Percentiles rank a stretch among this genome's conserved stretches.
Evolutionary conservation across 306 rosid genomes (phyloP).

Genomic region (Cicer chorassanicum): DNA sequence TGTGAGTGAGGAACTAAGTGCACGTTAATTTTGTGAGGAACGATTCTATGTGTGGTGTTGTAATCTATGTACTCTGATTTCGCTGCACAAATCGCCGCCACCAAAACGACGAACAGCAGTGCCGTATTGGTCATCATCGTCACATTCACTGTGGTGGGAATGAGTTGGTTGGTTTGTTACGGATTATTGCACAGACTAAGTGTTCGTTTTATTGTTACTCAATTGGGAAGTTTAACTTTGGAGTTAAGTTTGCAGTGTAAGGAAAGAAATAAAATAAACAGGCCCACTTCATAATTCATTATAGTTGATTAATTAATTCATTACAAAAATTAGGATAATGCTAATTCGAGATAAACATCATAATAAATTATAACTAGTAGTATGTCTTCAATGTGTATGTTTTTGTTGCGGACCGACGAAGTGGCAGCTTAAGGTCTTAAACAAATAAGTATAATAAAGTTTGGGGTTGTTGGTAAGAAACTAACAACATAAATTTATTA

Average conservation of each 20-base stretch:
- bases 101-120: constrained; percentile 39
- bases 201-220: background rate
- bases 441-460: too few relatives aligned
- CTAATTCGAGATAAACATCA: background rate
- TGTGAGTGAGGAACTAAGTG: constrained; percentile 89
- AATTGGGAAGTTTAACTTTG: constrained; percentile 20
- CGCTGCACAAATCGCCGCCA: constrained; percentile 40
- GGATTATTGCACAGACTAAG: background rate
- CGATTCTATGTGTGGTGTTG: constrained; percentile 62
- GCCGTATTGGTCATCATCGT: constrained; percentile 43
- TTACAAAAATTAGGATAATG: background rate
- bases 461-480: too few relatives aligned
- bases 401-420: too few relatives aligned
- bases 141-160: background rate
- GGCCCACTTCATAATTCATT: background rate
- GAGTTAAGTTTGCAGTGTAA: constrained; percentile 38
- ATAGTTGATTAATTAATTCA: background rate
- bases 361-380: too few relatives aligned
- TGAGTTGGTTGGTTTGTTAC: background rate
- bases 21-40: constrained; percentile 60
- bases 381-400: too few relatives aligned
- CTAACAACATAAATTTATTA: too few relatives aligned
- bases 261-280: constrained; percentile 14
- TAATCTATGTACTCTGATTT: constrained; percentile 68
- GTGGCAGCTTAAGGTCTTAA: too few relatives aligned